A percentile compares a stretch with the other conserved stretches of the same genome.
Conservation (phyloP, 2,329 filamentous ascomycete species). For the Diaporthe humulicola region DNA sequence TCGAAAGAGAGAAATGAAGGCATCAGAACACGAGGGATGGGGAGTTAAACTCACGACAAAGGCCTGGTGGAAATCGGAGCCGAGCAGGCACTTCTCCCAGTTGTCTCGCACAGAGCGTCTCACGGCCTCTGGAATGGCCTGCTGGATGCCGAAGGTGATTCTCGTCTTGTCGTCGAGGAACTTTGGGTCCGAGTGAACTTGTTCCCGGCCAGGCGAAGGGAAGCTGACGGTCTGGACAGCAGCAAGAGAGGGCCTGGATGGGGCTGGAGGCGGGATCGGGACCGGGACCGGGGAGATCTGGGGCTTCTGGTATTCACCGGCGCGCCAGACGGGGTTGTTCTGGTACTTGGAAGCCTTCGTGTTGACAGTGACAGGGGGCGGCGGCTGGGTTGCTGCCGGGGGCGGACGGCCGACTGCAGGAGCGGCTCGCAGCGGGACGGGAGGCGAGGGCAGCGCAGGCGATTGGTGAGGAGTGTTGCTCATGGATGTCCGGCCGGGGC, state of each 20-base stretch:
- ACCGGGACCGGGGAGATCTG: not conserved
- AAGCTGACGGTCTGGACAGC: slow-evolving; percentile 44
- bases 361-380: not conserved
- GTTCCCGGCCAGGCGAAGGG: slow-evolving; percentile 51
- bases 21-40: not conserved
- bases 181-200: slow-evolving; percentile 48
- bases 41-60: slow-evolving; percentile 61
- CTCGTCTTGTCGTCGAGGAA: slow-evolving; percentile 56
- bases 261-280: not conserved
- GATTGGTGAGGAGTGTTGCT: slow-evolving; percentile 16
- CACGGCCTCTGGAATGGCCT: slow-evolving; percentile 59
- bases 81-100: slow-evolving; percentile 63
- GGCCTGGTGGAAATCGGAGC: slow-evolving; percentile 65
- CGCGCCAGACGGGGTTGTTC: slow-evolving; percentile 4
- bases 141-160: slow-evolving; percentile 55
- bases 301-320: not conserved
- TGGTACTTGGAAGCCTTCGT: not conserved
- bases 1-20: not conserved
- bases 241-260: not conserved
- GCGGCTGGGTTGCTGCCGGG: not conserved
- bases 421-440: not conserved
- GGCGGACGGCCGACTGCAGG: not conserved
- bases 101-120: slow-evolving; percentile 63
- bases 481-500: not conserved
- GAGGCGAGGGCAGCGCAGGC: slow-evolving; percentile 9